These are phyloP conservation scores for Populus ilicifolia DNA, from an alignment of 345 rosid genomes.

Conservation along the genomic window DNA sequence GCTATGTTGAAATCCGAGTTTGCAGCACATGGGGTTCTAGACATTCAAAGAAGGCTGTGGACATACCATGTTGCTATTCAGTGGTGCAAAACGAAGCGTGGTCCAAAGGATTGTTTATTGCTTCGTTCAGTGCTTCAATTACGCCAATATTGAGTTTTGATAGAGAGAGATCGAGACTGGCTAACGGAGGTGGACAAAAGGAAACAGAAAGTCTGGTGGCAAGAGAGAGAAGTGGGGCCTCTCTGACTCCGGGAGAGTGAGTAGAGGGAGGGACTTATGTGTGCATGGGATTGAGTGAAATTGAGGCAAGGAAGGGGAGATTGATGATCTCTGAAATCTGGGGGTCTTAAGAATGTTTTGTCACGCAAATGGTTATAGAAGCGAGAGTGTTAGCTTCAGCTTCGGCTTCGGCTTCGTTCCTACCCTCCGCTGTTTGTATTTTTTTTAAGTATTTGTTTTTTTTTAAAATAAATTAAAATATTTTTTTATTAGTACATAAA, in stretches of 20 bases:
- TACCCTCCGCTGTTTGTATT: too few relatives aligned
- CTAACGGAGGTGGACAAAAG: not conserved
- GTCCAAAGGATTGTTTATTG: constrained; percentile 1
- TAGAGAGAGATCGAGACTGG: not conserved
- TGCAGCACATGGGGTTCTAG: constrained; percentile 10
- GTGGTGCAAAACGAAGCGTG: not conserved
- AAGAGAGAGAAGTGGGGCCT: not conserved
- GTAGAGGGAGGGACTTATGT: not conserved
- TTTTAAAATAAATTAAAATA: not conserved
- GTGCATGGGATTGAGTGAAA: not conserved
- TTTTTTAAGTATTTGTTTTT: not conserved
- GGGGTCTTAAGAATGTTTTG: not conserved
- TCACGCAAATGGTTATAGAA: not conserved
- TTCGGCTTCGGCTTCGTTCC: too few relatives aligned
- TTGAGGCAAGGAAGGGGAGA: not conserved
- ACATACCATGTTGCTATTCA: not conserved
- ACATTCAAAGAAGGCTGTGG: too few relatives aligned
- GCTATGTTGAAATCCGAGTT: not conserved
- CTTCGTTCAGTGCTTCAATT: constrained; percentile 7
- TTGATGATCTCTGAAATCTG: not conserved
- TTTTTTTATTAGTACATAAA: not conserved
- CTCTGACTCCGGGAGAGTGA: not conserved
- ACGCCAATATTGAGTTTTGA: not conserved
- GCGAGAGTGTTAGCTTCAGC: not conserved
- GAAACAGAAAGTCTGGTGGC: not conserved